A percentile compares a stretch with the other conserved stretches of the same genome.
Conservation (phyloP, 495 filamentous ascomycete genomes). For the Aspergillus campestris region DNA sequence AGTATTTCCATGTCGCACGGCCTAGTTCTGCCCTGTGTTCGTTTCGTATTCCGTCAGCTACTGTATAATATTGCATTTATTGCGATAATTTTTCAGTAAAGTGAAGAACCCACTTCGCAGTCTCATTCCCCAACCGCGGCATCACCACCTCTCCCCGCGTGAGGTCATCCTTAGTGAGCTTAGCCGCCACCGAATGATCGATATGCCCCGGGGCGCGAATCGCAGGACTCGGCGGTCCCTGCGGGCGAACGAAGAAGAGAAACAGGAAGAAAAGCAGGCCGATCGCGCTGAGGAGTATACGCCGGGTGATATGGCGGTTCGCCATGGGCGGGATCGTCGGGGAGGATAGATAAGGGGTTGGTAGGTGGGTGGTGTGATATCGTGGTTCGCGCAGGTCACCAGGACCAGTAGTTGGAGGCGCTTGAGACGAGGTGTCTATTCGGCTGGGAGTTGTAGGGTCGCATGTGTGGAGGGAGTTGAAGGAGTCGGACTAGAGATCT, state of each 20-base stretch:
- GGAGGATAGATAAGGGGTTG: not conserved
- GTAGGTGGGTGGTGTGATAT: not conserved
- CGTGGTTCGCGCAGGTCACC: not conserved
- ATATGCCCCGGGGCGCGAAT: constrained; percentile 38
- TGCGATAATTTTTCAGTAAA: too few relatives aligned
- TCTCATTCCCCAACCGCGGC: constrained; percentile 86
- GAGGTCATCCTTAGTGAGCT: constrained; percentile 29
- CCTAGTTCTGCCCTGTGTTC: constrained; percentile 72
- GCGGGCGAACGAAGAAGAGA: constrained; percentile 32
- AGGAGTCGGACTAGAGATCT: too few relatives aligned
- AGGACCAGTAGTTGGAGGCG: not conserved
- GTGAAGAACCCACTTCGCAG: constrained; percentile 47
- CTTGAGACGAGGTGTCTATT: not conserved
- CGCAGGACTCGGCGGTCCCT: constrained; percentile 34
- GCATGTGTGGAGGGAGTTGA: too few relatives aligned
- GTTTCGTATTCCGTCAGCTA: too few relatives aligned
- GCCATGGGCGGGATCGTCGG: constrained; percentile 23
- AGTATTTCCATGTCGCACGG: constrained; percentile 80
- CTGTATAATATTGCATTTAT: too few relatives aligned
- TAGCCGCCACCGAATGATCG: constrained; percentile 17
- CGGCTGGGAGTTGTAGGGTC: too few relatives aligned
- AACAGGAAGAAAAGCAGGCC: constrained; percentile 30
- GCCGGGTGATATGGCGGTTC: constrained; percentile 34
- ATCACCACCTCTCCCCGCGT: constrained; percentile 76
- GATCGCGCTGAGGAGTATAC: constrained; percentile 29